Evolutionary conservation across 768 basidiomycete genomes (phyloP).

Genomic region (Tylopilus plumbeoviolaceoides): DNA sequence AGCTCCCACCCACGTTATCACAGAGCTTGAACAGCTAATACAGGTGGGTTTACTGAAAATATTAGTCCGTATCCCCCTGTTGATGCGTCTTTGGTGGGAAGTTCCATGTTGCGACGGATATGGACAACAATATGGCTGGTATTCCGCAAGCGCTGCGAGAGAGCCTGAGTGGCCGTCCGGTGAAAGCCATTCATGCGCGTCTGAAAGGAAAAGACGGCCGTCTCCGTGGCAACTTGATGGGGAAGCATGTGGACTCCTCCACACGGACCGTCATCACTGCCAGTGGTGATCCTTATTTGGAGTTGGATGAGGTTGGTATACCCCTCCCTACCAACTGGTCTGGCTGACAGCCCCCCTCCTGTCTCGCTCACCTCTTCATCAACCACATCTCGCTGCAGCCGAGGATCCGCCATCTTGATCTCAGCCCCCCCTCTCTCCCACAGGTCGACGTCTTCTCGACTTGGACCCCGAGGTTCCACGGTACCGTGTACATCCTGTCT

Average conservation of each 20-base stretch:
- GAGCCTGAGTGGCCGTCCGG: constrained; percentile 83
- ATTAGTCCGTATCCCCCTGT: neutral
- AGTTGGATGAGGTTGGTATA: constrained; percentile 95
- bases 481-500: too few species aligned
- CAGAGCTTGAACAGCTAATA: constrained; percentile 92
- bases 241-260: constrained; percentile 98
- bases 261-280: constrained; percentile 99
- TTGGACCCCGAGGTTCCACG: too few species aligned
- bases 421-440: too few species aligned
- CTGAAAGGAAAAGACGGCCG: constrained; percentile 99
- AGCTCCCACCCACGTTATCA: constrained; percentile 91
- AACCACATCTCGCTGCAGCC: too few species aligned
- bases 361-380: too few species aligned
- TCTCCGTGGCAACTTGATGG: constrained; percentile 97
- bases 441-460: too few species aligned
- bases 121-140: constrained; percentile 99
- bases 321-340: too few species aligned
- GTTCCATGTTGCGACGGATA: constrained; percentile 99
- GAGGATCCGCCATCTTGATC: too few species aligned
- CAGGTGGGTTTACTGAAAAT: constrained; percentile 54
- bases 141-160: constrained; percentile 97
- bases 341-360: too few species aligned
- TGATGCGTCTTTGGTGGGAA: constrained; percentile 27
- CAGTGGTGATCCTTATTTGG: constrained; percentile 95
- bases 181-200: constrained; percentile 97